These are phyloP conservation scores for Leptographium wingfieldii DNA, from an alignment of 2,329 filamentous ascomycete species.

Conservation along the genomic window DNA sequence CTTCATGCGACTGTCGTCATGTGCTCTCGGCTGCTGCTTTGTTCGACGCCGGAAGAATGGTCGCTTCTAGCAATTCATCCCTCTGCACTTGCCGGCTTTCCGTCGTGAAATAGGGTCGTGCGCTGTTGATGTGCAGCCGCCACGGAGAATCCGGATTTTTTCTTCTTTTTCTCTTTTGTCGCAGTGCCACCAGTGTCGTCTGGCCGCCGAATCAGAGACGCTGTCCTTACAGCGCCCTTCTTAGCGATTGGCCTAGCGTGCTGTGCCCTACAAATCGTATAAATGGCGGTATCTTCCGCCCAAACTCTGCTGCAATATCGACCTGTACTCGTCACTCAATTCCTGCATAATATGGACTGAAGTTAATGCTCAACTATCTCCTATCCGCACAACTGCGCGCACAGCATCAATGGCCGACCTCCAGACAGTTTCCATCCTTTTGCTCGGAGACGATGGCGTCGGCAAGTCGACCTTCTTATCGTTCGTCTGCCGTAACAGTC, in stretches of 20 bases:
- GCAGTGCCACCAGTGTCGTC: no score
- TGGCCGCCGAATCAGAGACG: background rate
- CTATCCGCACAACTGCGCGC: background rate
- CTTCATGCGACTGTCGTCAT: background rate
- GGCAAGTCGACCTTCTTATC: constrained; percentile 51
- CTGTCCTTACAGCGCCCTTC: background rate
- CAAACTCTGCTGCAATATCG: no score
- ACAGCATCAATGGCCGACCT: constrained; percentile 1
- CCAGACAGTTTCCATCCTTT: constrained; percentile 28
- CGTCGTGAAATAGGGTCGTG: no score
- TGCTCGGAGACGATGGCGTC: constrained; percentile 46
- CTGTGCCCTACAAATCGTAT: background rate
- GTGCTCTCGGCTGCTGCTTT: background rate
- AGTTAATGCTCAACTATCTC: background rate
- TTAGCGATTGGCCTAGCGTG: background rate
- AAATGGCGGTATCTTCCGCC: background rate
- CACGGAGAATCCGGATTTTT: background rate
- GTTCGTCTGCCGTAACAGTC: constrained; percentile 26
- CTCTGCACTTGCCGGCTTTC: no score
- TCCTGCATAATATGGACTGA: no score
- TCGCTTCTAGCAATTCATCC: no score
- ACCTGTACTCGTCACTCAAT: background rate
- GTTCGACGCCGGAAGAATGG: no score
- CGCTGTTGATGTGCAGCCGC: no score
- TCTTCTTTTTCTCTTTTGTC: background rate